Evolutionary conservation across 164 flowering plant genomes (phyloP), one percentile per base, ranked within the genome.

Genomic region (Stephania japonica): DNA sequence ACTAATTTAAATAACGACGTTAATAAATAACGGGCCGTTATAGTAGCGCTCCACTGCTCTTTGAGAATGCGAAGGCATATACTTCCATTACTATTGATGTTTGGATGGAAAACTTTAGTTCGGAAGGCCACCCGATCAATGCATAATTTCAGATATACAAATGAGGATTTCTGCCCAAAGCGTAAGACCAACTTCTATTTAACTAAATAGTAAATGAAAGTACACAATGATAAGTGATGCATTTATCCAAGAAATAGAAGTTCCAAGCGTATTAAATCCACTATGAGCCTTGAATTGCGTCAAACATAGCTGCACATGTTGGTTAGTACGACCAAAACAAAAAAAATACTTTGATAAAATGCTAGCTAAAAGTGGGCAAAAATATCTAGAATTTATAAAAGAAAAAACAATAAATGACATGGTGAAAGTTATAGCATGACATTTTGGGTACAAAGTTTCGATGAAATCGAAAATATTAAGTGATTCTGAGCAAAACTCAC

Each of bases 61-160:
- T 87, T 86, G 49, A 87, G 85, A 70, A 87, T 87, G 78, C 86
- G 89, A 5, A 87, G 87, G 73, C 90, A 87, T 67, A 85, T 86
- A 75, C 88, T 87, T 0, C 90, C 90, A 43, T 83, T 84, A 81
- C 85, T 86, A 75, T 87, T 87, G 53, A 87, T 86, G 73, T 87
- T 87, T 2, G 91, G 91, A 76, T 87, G 89, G 73, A 77, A 87
- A 42, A 86, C 87, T 77, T 84, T 85, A 43, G 90, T 87, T 11
- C 84, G 76, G 78, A 87, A 87, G 38, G 90, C 75, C 67, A 87
- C 89, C 89, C 86, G 84, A 44, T 61, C 70, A 75, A 61, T 50
- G 67, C 19, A 49, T 49, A 12, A 12, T 67, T 11, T 59, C 62
- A 63, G 53, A 26, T 42, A 41, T 42, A 13, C 67, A 23, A 7